Percentiles rank a stretch among this genome's conserved stretches.
These are phyloP conservation scores for Chlorella sp. DNA, from an alignment of 139 green algal genomes.

Conservation along the genomic window DNA sequence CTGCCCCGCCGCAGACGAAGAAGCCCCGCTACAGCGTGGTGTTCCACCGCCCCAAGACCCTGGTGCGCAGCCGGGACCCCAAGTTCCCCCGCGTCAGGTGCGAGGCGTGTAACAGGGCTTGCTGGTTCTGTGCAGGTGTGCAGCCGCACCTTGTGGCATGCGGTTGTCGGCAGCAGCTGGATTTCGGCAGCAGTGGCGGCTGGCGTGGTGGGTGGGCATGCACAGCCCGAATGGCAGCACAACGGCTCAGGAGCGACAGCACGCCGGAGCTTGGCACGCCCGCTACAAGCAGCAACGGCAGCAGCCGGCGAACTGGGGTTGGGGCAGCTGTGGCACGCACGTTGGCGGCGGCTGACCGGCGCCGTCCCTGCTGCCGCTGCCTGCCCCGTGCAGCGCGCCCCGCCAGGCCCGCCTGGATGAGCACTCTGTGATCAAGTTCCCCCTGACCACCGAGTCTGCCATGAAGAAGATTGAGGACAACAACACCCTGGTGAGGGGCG, in stretches of 20 bases:
- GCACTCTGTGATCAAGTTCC: constrained; percentile 94
- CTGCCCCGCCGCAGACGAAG: too few relatives aligned
- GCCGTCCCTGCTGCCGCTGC: background rate
- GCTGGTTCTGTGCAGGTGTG: too few relatives aligned
- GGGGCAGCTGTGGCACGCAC: background rate
- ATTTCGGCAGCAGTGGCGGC: too few relatives aligned
- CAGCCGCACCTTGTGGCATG: too few relatives aligned
- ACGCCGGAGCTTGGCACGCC: too few relatives aligned
- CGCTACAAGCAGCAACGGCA: too few relatives aligned
- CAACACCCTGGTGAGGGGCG: constrained; percentile 93
- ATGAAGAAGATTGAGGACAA: constrained; percentile 99
- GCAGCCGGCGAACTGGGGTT: too few relatives aligned
- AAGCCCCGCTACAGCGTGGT: constrained; percentile 84
- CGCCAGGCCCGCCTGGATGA: constrained; percentile 79
- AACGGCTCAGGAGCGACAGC: too few relatives aligned
- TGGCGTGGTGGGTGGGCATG: too few relatives aligned
- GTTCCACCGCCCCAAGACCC: constrained; percentile 96
- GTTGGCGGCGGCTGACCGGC: background rate
- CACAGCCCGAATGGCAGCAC: too few relatives aligned
- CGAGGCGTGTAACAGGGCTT: background rate
- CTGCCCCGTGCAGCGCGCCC: constrained; percentile 64
- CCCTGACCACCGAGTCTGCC: constrained; percentile 98
- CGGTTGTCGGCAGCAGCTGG: too few relatives aligned
- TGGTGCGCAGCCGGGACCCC: constrained; percentile 80
- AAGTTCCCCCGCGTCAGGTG: constrained; percentile 90